Evolutionary conservation across 371 early-diverging fungal species (phyloP), one percentile per base, ranked within the genome.

Genomic region (Mucor circinelloides): DNA sequence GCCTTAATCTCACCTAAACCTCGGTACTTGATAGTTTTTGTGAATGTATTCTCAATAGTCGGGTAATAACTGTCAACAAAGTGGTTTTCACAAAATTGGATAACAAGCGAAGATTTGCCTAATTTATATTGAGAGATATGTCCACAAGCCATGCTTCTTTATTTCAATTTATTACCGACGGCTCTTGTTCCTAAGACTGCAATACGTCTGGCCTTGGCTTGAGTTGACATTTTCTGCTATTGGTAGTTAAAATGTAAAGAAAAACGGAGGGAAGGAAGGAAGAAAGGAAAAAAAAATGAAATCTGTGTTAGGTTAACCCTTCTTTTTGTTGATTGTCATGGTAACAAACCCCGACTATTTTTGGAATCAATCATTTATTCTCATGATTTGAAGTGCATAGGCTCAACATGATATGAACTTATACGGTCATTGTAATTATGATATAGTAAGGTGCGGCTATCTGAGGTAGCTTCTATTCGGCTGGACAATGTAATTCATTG

Each of bases 1-100:
- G 36, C 36, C 36, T 13, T 36, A 1, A 12, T 21, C 44, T 64
- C 69, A 82, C 83, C 83, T 69, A 92, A 91, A 42, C 93, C 92
- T 71, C 86, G 82, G 64, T 93, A 91, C 63, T 88, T 89, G 61
- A 97, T 85, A 57, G 89, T 89, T 23, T 96, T 97, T 25, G 88
- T 94, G 76, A 94, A 93, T 36, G 94, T 93, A 74, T 91, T 93
- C 75, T 95, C 96, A 69, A 98, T 96, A 6, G 70, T 70, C n/a
- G 70, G 70, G 57, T 94, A 95, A 72, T 98, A 97, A 58, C 91
- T 90, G 63, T 95, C 96, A 28, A 91, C 91, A 79, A 94, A 97
- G 65, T 94, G 94, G 72, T 93, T 91, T 63, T 96, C 96, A 60
- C 95, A 94, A 79, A 95, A 98, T 78, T 96, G 95, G 70, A 95